These are phyloP conservation scores for Pittosporum tobira DNA, from an alignment of 129 eudicot genomes.

Conservation along the genomic window DNA sequence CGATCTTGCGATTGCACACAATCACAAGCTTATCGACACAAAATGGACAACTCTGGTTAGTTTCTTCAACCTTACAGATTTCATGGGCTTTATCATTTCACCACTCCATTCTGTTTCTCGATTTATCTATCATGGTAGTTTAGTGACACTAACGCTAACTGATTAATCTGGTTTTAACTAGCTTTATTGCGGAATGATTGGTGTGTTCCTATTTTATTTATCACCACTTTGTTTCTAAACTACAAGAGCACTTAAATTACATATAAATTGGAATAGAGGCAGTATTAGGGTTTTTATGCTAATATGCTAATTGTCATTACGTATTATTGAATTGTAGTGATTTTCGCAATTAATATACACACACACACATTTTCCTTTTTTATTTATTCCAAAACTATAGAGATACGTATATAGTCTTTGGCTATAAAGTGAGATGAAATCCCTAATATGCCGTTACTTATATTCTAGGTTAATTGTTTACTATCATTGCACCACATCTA, in stretches of 20 bases:
- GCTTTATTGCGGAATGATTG: too few relatives aligned
- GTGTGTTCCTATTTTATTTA: too few relatives aligned
- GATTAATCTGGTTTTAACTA: neutral
- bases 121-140: slow-evolving; percentile 8
- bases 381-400: too few relatives aligned
- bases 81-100: neutral
- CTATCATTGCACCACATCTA: too few relatives aligned
- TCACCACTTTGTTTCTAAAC: too few relatives aligned
- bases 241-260: too few relatives aligned
- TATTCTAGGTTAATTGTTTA: too few relatives aligned
- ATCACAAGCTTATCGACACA: neutral
- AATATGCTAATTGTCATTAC: neutral
- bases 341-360: neutral
- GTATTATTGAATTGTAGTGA: neutral
- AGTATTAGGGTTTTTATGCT: neutral
- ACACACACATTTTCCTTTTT: too few relatives aligned
- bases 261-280: too few relatives aligned
- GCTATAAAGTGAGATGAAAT: too few relatives aligned
- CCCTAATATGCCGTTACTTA: too few relatives aligned
- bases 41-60: slow-evolving; percentile 37
- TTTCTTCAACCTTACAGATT: slow-evolving; percentile 4
- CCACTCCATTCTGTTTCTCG: neutral
- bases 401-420: too few relatives aligned
- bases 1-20: neutral
- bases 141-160: neutral